A percentile compares a stretch with the other conserved stretches of the same genome.
Conservation (phyloP, 2,329 filamentous ascomycete species). For the Monosporascus sp. region DNA sequence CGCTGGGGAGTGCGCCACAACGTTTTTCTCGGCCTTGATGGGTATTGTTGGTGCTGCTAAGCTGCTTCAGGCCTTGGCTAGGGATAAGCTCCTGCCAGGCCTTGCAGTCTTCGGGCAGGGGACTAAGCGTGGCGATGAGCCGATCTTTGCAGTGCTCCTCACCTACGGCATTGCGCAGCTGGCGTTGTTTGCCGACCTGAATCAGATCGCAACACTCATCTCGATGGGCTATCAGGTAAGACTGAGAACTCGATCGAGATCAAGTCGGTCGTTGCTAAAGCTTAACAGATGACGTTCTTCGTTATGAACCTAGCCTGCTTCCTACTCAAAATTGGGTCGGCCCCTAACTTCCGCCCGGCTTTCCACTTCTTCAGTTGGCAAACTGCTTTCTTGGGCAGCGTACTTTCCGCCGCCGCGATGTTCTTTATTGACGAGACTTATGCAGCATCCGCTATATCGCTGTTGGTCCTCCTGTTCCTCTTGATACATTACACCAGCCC, state of each 20-base stretch:
- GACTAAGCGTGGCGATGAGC: conserved; percentile 67
- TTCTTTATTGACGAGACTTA: conserved; percentile 85
- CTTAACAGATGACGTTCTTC: conserved; percentile 73
- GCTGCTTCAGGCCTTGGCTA: conserved; percentile 74
- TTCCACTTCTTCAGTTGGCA: conserved; percentile 89
- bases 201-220: conserved; percentile 83
- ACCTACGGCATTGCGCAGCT: conserved; percentile 74
- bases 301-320: conserved; percentile 87
- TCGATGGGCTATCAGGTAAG: conserved; percentile 79
- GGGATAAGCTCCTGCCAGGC: conserved; percentile 74
- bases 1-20: conserved; percentile 76
- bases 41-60: conserved; percentile 82
- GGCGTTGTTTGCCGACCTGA: conserved; percentile 77
- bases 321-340: conserved; percentile 78
- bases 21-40: conserved; percentile 83
- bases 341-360: conserved; percentile 81
- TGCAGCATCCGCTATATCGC: conserved; percentile 67
- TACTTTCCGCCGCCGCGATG: conserved; percentile 78
- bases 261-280: conserved; percentile 8
- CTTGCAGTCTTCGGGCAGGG: conserved; percentile 70
- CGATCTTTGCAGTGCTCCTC: conserved; percentile 68
- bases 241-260: not conserved
- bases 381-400: conserved; percentile 68
- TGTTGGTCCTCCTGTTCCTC: conserved; percentile 73
- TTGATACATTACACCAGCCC: conserved; percentile 82